Percentiles rank a stretch among this genome's conserved stretches.
These are phyloP conservation scores for Tanozyma kutaoensis DNA, from an alignment of 805 yeast species.

Conservation along the genomic window DNA sequence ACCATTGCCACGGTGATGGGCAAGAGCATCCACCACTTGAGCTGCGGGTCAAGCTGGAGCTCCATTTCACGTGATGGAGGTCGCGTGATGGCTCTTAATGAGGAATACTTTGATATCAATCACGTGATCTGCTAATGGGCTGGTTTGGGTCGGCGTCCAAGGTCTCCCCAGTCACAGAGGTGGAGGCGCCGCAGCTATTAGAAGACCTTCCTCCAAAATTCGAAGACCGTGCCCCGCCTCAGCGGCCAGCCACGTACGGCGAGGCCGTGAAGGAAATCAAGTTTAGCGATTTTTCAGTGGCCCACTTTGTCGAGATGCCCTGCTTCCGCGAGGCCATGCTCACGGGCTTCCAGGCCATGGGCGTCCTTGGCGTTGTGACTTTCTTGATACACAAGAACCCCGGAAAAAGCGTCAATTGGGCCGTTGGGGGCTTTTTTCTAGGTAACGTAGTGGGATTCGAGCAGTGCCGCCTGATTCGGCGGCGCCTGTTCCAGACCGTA, in stretches of 20 bases:
- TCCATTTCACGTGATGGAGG: no score
- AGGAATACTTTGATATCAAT: no score
- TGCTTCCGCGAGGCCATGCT: constrained; percentile 73
- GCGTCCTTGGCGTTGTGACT: constrained; percentile 55
- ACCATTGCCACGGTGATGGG: constrained; percentile 90
- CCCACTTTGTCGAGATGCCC: constrained; percentile 45
- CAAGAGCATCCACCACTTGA: constrained; percentile 79
- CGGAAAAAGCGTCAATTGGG: constrained; percentile 64
- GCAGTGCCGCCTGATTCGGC: constrained; percentile 67
- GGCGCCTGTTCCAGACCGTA: constrained; percentile 53
- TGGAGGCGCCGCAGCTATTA: constrained; percentile 17
- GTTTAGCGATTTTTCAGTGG: constrained; percentile 37
- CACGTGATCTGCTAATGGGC: no score
- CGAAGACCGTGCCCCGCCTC: constrained; percentile 16
- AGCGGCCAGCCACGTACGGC: constrained; percentile 5
- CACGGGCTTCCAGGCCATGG: constrained; percentile 62
- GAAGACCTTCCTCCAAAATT: constrained; percentile 44
- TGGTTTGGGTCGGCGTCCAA: constrained; percentile 29
- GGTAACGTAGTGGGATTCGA: constrained; percentile 89
- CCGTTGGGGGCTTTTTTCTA: constrained; percentile 60
- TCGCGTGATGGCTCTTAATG: no score
- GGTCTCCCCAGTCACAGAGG: constrained; percentile 21
- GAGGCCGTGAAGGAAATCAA: constrained; percentile 32
- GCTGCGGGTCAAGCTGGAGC: constrained; percentile 57
- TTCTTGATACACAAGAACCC: constrained; percentile 54